phyloP scores from a whole-genome alignment of 257 asterid genomes.

The Leonotis leonurus region DNA sequence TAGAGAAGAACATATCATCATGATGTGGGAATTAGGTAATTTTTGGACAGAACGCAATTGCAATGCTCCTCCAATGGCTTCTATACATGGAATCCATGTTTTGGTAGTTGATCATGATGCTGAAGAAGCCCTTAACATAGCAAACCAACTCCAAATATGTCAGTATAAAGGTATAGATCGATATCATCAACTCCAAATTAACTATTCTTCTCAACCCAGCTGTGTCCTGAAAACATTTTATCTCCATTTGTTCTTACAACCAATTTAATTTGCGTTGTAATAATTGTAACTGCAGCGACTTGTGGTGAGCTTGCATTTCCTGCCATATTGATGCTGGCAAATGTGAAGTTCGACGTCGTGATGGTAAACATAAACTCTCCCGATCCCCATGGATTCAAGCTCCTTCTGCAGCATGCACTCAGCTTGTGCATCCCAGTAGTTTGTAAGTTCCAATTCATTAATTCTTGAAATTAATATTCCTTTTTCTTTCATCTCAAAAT shows the following conservation, averaged over 20 bases:
- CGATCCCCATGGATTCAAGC: constrained; percentile 34
- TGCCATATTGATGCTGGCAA: constrained; percentile 29
- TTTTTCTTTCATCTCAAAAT: neutral
- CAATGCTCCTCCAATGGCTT: constrained; percentile 10
- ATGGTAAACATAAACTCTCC: constrained; percentile 36
- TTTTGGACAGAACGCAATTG: constrained; percentile 5
- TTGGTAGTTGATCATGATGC: constrained; percentile 35
- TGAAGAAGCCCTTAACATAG: constrained; percentile 12
- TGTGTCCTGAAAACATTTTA: neutral
- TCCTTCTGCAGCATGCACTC: constrained; percentile 28
- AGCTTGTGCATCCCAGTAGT: constrained; percentile 29
- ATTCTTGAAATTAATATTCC: neutral
- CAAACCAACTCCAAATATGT: constrained; percentile 18
- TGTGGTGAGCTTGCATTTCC: constrained; percentile 21
- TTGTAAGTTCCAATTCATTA: constrained; percentile 19
- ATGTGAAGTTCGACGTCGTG: constrained; percentile 28
- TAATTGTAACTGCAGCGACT: too few species aligned
- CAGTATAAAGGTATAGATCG: constrained; percentile 32
- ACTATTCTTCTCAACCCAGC: too few species aligned
- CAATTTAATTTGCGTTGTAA: neutral
- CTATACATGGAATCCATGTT: constrained; percentile 27
- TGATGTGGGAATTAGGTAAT: constrained; percentile 21
- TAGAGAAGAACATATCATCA: neutral
- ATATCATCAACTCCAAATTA: too few species aligned
- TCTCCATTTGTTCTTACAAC: too few species aligned